phyloP scores from a whole-genome alignment of 306 rosid genomes.

The Vigna trinervia region DNA sequence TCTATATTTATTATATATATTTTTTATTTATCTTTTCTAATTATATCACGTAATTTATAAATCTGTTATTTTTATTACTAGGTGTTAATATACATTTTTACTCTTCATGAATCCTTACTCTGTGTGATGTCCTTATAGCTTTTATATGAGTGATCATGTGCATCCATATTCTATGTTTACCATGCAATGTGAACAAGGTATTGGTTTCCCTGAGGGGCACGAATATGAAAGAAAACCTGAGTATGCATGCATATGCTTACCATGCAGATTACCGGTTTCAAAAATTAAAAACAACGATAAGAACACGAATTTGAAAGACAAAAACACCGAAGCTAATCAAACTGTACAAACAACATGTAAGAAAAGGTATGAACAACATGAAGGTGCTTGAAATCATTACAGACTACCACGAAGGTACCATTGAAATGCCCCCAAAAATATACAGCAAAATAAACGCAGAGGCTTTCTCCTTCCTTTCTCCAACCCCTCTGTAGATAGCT shows the following conservation, averaged over 20 bases:
- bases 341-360: conserved; percentile 22
- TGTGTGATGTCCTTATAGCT: too few relatives aligned
- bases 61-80: too few relatives aligned
- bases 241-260: not conserved
- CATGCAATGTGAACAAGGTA: not conserved
- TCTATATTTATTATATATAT: too few relatives aligned
- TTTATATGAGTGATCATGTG: too few relatives aligned
- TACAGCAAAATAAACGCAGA: not conserved
- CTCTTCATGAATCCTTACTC: too few relatives aligned
- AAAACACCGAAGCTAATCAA: conserved; percentile 36
- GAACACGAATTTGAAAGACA: not conserved
- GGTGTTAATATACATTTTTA: too few relatives aligned
- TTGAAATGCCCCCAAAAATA: not conserved
- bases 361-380: not conserved
- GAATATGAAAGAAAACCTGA: not conserved
- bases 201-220: not conserved
- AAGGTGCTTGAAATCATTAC: conserved; percentile 36
- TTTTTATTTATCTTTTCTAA: too few relatives aligned
- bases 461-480: not conserved
- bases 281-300: conserved; percentile 1
- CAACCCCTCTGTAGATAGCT: not conserved
- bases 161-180: not conserved
- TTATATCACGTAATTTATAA: too few relatives aligned
- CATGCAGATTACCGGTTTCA: not conserved
- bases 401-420: not conserved